Base-by-base conservation (phyloP, 2,329 filamentous ascomycete genomes). In the Teratosphaeria viscida region DNA sequence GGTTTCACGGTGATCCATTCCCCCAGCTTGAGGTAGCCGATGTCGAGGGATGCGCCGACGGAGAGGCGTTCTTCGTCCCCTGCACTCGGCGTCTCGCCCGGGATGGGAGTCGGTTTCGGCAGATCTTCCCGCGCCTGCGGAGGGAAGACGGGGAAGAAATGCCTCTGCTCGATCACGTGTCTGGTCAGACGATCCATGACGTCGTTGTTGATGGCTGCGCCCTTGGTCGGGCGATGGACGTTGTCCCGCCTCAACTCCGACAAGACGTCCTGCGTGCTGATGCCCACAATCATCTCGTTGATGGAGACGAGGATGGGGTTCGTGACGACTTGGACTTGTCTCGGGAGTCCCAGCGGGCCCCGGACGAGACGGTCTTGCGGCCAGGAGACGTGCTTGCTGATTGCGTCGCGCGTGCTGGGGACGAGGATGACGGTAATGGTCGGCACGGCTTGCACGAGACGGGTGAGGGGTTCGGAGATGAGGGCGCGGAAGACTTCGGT, bases 81-180 rank as follows among this genome's bases (percentile, higher is more conserved):
- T 1, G 64, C 66, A 5, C 71, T 72, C 29, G 71, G 69, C 16
- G 71, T 67, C 2, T 77, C 73, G 12, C 66, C 67, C 0, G 72
- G 85, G 1, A 84, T 67, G 0, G 61, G 62, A 2, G 66, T 62
- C 16, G 68, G 84, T 71, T 82, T 87, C 34, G 86, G 85, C 59
- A 90, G 76, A 64, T 78, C 83, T 60, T 83, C 80, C 55, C 91
- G 81, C 56, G 88, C 85, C 12, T 85, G 81, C 0, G 92, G 86
- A 5, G 94, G 94, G 70, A 92, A 96, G 0, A 97, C 76, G 0
- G 94, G 94, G 68, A 90, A 90, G 74, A 92, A 97, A 70, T 94
- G 91, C 6, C 92, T 80, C 75, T 97, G 94, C 74, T 96, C 88
- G 60, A 99, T 83, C 19, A 99, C 74, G 65, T 94, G 87, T 23